Percentiles rank a stretch among this genome's conserved stretches.
Evolutionary conservation across 768 basidiomycete species (phyloP).

Genomic region (Rhodocollybia butyracea): DNA sequence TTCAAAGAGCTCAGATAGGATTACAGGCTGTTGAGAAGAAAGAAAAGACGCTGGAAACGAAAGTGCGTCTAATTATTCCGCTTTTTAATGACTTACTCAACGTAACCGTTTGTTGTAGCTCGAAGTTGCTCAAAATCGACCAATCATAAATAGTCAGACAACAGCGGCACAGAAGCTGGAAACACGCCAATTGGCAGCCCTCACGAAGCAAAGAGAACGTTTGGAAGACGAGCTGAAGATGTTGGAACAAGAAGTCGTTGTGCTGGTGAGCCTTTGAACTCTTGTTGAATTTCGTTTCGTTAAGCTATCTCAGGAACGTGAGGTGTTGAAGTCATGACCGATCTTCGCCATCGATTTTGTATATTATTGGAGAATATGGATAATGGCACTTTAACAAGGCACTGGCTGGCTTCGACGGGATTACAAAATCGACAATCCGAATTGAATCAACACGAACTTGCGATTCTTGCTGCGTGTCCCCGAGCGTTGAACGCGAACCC

Average conservation of each 20-base stretch:
- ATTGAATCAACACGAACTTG: no score
- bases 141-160: constrained; percentile 45
- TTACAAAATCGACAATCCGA: no score
- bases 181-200: constrained; percentile 58
- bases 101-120: constrained; percentile 35
- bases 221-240: constrained; percentile 60
- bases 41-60: constrained; percentile 57
- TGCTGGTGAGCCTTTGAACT: constrained; percentile 37
- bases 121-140: constrained; percentile 48
- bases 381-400: no score
- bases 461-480: no score
- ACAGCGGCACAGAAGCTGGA: constrained; percentile 61
- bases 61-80: constrained; percentile 44
- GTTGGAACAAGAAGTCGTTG: constrained; percentile 60
- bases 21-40: constrained; percentile 58
- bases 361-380: no score
- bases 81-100: neutral
- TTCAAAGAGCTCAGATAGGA: constrained; percentile 68
- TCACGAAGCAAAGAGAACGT: constrained; percentile 63
- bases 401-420: no score
- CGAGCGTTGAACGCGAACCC: no score
- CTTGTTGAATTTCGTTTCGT: neutral
- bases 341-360: no score
- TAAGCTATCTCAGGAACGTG: no score
- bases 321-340: no score